These are phyloP conservation scores for Helotiales sp. DNA, from an alignment of 2,329 filamentous ascomycete species.

Conservation along the genomic window DNA sequence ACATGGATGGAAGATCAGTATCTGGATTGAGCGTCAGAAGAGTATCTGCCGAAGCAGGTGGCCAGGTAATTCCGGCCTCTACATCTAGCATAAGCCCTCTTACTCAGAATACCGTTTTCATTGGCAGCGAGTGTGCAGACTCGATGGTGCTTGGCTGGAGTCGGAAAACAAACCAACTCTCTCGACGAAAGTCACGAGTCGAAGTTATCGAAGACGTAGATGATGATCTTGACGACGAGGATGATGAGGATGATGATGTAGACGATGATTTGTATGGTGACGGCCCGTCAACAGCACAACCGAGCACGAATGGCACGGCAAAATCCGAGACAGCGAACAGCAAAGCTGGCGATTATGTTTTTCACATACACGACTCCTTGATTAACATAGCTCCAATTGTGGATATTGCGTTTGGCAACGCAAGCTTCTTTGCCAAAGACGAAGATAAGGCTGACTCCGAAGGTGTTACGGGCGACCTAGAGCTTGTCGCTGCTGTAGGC, in stretches of 20 bases:
- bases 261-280: constrained; percentile 68
- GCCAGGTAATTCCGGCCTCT: constrained; percentile 62
- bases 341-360: constrained; percentile 69
- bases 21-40: constrained; percentile 79
- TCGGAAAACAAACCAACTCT: constrained; percentile 63
- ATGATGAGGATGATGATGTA: constrained; percentile 57
- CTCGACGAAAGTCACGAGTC: constrained; percentile 66
- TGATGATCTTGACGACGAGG: constrained; percentile 56
- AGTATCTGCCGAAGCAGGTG: constrained; percentile 67
- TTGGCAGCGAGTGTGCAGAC: constrained; percentile 84
- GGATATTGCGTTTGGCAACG: constrained; percentile 72
- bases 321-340: constrained; percentile 44
- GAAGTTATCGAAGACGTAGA: constrained; percentile 60
- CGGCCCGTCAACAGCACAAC: constrained; percentile 50
- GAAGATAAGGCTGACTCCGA: constrained; percentile 51
- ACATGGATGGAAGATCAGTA: constrained; percentile 87
- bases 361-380: constrained; percentile 78
- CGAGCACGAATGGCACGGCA: constrained; percentile 46
- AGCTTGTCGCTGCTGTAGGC: constrained; percentile 66
- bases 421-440: constrained; percentile 50
- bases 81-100: constrained; percentile 74
- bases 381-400: constrained; percentile 80
- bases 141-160: constrained; percentile 83
- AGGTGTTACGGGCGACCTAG: constrained; percentile 61
- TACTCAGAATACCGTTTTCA: constrained; percentile 72